Base-by-base conservation (phyloP, 2,329 filamentous ascomycete genomes). In the Alternaria gansuensis region DNA sequence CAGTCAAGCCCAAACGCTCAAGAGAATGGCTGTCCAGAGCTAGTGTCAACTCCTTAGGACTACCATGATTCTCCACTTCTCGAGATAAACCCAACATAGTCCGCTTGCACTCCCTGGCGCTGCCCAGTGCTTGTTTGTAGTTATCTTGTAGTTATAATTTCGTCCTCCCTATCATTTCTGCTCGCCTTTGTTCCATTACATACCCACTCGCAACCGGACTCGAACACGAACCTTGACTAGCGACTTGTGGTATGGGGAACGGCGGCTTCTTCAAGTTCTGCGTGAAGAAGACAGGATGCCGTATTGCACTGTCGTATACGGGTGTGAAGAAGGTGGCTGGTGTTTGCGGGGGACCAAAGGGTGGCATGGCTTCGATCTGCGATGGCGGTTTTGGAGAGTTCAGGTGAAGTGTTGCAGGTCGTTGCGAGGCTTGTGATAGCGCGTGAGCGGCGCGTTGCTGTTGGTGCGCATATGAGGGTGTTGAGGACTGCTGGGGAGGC, bases 271-370 rank as follows among this genome's bases (percentile, higher is more conserved):
- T 84, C 50, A 91, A 78, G 51, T 82, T 82, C 29, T 85, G 81
- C 0, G 89, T 90, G 78, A 93, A 92, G 78, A 93, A 93, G 1
- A 92, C 90, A 0, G 90, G 90, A 65, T 93, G 90, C 26, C 85
- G 80, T 37, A 81, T 82, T 1, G 90, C 86, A 9, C 85, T 80
- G 72, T 90, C 83, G 70, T 83, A 84, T 5, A 74, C 53, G 3
- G 65, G 62, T 37, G 64, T 62, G 21, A 67, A 59, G 39, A 69
- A 57, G 14, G 61, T 51, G 10, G 65, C 36, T 8, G 66, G 53
- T 6, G 55, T 48, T 37, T 68, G 65, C 57, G 61, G 14, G n/a
- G 70, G 56, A 29, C 36, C 59, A 43, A 69, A 64, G 1, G 75
- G 79, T 13, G 81, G 81, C 78, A 83, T 82, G 26, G 82, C 81